Base-by-base conservation (phyloP, 306 rosid species). In the Sesbania bispinosa region DNA sequence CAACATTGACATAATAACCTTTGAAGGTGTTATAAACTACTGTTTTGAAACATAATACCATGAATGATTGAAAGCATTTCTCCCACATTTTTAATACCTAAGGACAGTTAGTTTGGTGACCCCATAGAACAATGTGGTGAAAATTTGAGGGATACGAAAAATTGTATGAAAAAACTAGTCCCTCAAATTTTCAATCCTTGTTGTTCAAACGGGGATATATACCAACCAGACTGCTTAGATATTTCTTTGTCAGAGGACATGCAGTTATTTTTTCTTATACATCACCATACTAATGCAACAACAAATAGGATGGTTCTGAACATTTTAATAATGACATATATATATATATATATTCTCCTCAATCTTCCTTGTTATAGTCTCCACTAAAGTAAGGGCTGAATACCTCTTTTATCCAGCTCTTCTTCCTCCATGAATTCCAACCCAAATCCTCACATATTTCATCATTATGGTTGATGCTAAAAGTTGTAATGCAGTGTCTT, bases 361-460 rank as follows among this genome's bases (percentile, higher is more conserved):
- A 82, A 2, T 73, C n/a, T 68, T 83, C 39, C 53, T 84, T 80
- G 32, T 15, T 55, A 26, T 87, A 86, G 53, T 88, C 91, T 64
- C 13, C 73, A 46, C 91, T 71, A 2, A 57, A 32, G 30, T 87
- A 88, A 43, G 93, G 88, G 77, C 85, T 69, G 68, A 90, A 79
- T 62, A 80, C 89, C 30, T 90, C 96, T 19, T 81, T 67, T 1
- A 90, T 29, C 87, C 86, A 90, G 52, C 53, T 84, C 68, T 80
- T 90, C 83, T 90, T 90, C 86, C 96, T 85, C 90, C 85, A 85
- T 5, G 89, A 46, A 61, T 21, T 52, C 96, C 96, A 87, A 6
- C 91, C 96, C 84, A 90, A 65, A 76, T 90, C 96, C 52, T 85
- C 66, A 20, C 93, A 90, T 5, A 90, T 82, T 64, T 84, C 91